Percentiles rank a stretch among this genome's conserved stretches.
Evolutionary conservation across 371 early-diverging fungal genomes (phyloP).

Genomic region (Mortierella sp.): DNA sequence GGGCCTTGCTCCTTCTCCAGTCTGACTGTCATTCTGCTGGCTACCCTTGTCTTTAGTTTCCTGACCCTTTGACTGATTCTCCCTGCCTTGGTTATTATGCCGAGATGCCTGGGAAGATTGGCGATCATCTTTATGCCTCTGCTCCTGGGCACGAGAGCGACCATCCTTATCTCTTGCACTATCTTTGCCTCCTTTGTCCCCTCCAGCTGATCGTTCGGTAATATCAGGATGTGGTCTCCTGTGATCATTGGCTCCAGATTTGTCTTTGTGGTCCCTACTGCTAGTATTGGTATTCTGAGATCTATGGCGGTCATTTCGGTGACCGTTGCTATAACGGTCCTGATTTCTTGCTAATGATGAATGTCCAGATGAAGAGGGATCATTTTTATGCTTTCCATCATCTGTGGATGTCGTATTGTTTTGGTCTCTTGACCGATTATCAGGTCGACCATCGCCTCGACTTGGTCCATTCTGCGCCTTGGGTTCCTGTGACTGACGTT

Average conservation of each 20-base stretch:
- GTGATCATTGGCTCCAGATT: neutral
- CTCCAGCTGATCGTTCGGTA: slow-evolving; percentile 12
- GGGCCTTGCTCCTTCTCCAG: slow-evolving; percentile 16
- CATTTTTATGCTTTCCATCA: slow-evolving; percentile 7
- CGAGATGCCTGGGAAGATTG: slow-evolving; percentile 15
- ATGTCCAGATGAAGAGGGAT: slow-evolving; percentile 7
- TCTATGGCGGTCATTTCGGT: slow-evolving; percentile 23
- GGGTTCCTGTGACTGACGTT: slow-evolving; percentile 6
- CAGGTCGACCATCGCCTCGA: slow-evolving; percentile 11
- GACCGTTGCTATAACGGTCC: slow-evolving; percentile 15
- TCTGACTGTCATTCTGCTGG: slow-evolving; percentile 15
- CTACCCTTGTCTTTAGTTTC: slow-evolving; percentile 20
- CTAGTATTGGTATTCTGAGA: slow-evolving; percentile 10
- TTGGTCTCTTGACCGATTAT: slow-evolving; percentile 10
- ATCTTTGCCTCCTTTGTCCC: slow-evolving; percentile 13
- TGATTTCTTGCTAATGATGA: slow-evolving; percentile 7
- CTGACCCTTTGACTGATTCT: slow-evolving; percentile 13
- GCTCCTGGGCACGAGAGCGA: slow-evolving; percentile 24
- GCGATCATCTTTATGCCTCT: slow-evolving; percentile 24
- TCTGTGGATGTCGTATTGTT: neutral
- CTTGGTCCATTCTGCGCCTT: slow-evolving; percentile 2
- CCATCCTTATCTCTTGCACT: slow-evolving; percentile 19
- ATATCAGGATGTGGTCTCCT: slow-evolving; percentile 5
- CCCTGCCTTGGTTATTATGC: slow-evolving; percentile 16
- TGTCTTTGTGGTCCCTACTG: slow-evolving; percentile 12